phyloP scores from a whole-genome alignment of 1,139 yeast genomes.

The Sugiyamaella japonica region DNA sequence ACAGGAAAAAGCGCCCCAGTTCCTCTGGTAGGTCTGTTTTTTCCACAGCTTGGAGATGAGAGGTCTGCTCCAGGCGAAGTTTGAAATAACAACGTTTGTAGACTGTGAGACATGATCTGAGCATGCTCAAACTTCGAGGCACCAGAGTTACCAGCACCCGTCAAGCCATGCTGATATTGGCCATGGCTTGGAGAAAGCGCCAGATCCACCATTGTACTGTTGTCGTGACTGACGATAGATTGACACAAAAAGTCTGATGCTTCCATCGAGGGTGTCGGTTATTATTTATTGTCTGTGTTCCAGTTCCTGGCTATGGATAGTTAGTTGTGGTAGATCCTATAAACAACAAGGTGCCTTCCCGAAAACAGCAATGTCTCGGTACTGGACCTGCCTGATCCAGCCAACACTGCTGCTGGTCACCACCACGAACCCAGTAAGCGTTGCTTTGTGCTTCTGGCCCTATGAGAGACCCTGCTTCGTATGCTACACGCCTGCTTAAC shows the following conservation, averaged over 20 bases:
- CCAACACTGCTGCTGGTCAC: too few species aligned
- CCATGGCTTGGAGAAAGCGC: conserved; percentile 18
- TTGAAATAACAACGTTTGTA: conserved; percentile 22
- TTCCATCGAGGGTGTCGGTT: too few species aligned
- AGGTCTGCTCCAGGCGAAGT: conserved; percentile 1
- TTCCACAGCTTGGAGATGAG: conserved; percentile 28
- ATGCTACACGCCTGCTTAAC: neutral
- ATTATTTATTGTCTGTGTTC: neutral
- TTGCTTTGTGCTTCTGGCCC: neutral
- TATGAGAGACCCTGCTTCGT: conserved; percentile 3
- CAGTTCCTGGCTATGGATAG: neutral
- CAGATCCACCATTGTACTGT: conserved; percentile 15
- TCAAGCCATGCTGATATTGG: neutral
- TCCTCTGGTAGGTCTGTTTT: conserved; percentile 18
- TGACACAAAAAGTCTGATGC: too few species aligned
- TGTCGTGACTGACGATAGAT: too few species aligned
- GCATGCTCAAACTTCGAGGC: conserved; percentile 21
- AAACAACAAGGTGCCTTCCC: neutral
- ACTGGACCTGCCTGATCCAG: neutral
- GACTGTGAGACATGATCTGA: conserved; percentile 22
- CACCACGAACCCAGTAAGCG: neutral
- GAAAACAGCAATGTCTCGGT: too few species aligned
- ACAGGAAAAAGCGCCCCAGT: conserved; percentile 21
- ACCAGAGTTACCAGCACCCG: neutral
- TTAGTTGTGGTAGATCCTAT: neutral